phyloP scores from a whole-genome alignment of 2,329 filamentous ascomycete genomes.

The Aspergillus ruber region DNA sequence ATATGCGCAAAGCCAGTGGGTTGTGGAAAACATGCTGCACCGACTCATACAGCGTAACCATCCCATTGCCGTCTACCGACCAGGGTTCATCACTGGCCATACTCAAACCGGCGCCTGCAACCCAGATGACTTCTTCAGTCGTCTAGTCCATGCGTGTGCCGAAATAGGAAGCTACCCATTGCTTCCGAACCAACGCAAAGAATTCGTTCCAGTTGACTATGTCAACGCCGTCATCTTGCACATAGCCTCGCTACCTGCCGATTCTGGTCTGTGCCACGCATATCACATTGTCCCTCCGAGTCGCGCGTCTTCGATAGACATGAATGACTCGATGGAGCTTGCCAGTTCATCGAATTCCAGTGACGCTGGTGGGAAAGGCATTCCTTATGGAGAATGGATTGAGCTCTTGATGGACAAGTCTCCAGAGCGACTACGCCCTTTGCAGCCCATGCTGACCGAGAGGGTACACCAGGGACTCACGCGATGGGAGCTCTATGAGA shows the following conservation, averaged over 20 bases:
- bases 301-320: constrained; percentile 7
- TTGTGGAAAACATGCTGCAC: constrained; percentile 58
- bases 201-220: constrained; percentile 22
- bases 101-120: constrained; percentile 55
- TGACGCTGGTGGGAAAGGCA: not conserved
- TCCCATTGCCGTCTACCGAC: constrained; percentile 63
- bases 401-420: constrained; percentile 3
- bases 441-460: constrained; percentile 20
- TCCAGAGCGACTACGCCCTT: constrained; percentile 7
- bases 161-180: constrained; percentile 50
- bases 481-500: constrained; percentile 21
- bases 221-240: constrained; percentile 15
- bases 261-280: constrained; percentile 9
- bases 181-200: constrained; percentile 19
- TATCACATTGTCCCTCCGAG: constrained; percentile 15
- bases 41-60: constrained; percentile 69
- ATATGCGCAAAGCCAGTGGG: constrained; percentile 84
- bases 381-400: constrained; percentile 14
- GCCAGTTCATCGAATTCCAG: not conserved
- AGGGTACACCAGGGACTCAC: constrained; percentile 13
- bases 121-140: constrained; percentile 77
- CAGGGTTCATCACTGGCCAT: constrained; percentile 75
- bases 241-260: constrained; percentile 8
- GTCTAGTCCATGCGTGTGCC: constrained; percentile 72
- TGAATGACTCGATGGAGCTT: constrained; percentile 11